These are phyloP conservation scores for Rhypophila decipiens DNA, from an alignment of 495 filamentous ascomycete species.

Conservation along the genomic window DNA sequence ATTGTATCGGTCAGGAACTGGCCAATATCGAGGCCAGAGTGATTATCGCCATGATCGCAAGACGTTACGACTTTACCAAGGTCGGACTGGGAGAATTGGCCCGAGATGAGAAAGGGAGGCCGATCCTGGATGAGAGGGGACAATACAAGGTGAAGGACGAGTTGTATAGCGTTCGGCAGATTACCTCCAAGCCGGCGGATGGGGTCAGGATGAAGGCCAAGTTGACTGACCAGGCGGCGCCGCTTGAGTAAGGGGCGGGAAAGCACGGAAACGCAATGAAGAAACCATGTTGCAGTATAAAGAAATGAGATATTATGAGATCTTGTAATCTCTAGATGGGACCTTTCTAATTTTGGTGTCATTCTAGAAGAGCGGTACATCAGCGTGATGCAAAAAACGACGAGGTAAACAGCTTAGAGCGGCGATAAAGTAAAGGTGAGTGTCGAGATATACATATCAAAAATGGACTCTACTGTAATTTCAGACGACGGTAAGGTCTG, in stretches of 20 bases:
- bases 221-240: conserved; percentile 2
- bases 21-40: conserved; percentile 37
- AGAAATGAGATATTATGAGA: no score
- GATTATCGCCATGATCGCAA: conserved; percentile 30
- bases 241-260: no score
- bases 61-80: conserved; percentile 39
- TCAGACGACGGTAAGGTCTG: background rate
- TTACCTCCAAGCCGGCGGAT: conserved; percentile 34
- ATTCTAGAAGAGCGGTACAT: no score
- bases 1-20: conserved; percentile 55
- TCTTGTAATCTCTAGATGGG: no score
- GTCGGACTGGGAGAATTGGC: conserved; percentile 37
- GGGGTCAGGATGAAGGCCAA: conserved; percentile 28
- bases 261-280: no score
- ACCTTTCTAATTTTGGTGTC: no score
- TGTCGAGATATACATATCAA: no score
- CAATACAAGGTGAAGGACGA: conserved; percentile 34
- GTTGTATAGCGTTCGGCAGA: conserved; percentile 37
- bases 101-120: conserved; percentile 28
- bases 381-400: no score
- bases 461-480: no score
- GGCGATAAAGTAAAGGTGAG: no score
- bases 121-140: conserved; percentile 30
- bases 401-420: no score
- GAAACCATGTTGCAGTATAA: no score